phyloP scores from a whole-genome alignment of 2,329 filamentous ascomycete genomes.

The Clonostachys rhizophaga region DNA sequence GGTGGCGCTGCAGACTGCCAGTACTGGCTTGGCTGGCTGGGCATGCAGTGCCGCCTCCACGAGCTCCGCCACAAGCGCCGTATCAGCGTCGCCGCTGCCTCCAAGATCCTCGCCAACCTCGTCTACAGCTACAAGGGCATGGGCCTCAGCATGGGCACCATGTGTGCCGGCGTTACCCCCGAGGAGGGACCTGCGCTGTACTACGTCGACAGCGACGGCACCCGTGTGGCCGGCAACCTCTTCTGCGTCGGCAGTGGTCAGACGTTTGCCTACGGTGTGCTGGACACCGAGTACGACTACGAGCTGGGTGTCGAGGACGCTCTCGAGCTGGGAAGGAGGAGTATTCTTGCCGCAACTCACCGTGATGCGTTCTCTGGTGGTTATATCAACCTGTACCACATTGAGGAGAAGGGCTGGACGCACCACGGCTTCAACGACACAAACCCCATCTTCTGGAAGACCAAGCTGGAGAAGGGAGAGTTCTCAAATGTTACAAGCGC shows the following conservation, averaged over 20 bases:
- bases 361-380: conserved; percentile 98
- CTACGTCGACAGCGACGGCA: conserved; percentile 95
- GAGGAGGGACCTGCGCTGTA: conserved; percentile 96
- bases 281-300: conserved; percentile 93
- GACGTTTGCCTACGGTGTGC: conserved; percentile 97
- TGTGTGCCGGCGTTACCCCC: conserved; percentile 95
- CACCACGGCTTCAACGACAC: conserved; percentile 98
- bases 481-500: conserved; percentile 91
- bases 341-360: conserved; percentile 94
- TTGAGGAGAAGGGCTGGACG: conserved; percentile 98
- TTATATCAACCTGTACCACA: conserved; percentile 97
- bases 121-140: conserved; percentile 99
- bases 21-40: conserved; percentile 98
- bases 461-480: conserved; percentile 96
- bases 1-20: conserved; percentile 98
- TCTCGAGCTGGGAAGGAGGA: conserved; percentile 82
- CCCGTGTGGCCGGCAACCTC: conserved; percentile 84
- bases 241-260: conserved; percentile 98
- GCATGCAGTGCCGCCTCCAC: conserved; percentile 98
- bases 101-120: conserved; percentile 97
- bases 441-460: conserved; percentile 99
- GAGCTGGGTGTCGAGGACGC: conserved; percentile 85
- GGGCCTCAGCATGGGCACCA: conserved; percentile 98
- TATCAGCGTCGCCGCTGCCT: conserved; percentile 94
- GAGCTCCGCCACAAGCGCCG: conserved; percentile 98